phyloP scores from a whole-genome alignment of 192 early-diverging fungal species.

The Coemansia sp. region DNA sequence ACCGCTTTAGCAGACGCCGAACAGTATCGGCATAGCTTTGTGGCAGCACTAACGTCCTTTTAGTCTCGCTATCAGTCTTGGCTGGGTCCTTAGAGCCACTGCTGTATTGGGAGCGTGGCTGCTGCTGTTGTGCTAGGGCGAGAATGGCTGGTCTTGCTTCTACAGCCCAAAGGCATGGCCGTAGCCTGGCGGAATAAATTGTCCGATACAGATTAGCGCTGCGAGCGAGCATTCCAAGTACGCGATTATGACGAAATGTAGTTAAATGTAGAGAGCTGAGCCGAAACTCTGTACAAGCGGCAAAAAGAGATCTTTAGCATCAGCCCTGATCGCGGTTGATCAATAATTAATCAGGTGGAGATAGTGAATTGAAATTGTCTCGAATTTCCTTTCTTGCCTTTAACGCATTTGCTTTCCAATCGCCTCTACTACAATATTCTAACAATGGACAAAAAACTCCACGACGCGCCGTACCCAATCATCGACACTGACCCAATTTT shows the following conservation, averaged over 20 bases:
- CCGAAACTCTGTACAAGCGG: not conserved
- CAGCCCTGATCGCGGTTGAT: constrained; percentile 1
- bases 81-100: constrained; percentile 4
- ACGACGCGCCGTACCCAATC: constrained; percentile 70
- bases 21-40: constrained; percentile 18
- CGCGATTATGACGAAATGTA: not conserved
- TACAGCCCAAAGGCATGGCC: not conserved
- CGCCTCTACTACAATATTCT: not conserved
- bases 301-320: not conserved
- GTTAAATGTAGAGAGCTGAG: not conserved
- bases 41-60: constrained; percentile 11
- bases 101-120: constrained; percentile 11
- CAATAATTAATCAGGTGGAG: not conserved
- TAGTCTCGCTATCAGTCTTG: not conserved
- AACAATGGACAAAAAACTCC: constrained; percentile 9
- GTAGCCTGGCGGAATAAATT: not conserved
- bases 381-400: not conserved
- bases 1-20: constrained; percentile 15
- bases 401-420: not conserved
- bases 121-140: not conserved
- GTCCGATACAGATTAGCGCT: not conserved
- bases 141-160: not conserved
- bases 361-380: not conserved
- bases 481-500: constrained; percentile 94
- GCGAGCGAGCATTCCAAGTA: not conserved